phyloP scores from a whole-genome alignment of 1,284 basidiomycete genomes.

The Trichosporon faecale region DNA sequence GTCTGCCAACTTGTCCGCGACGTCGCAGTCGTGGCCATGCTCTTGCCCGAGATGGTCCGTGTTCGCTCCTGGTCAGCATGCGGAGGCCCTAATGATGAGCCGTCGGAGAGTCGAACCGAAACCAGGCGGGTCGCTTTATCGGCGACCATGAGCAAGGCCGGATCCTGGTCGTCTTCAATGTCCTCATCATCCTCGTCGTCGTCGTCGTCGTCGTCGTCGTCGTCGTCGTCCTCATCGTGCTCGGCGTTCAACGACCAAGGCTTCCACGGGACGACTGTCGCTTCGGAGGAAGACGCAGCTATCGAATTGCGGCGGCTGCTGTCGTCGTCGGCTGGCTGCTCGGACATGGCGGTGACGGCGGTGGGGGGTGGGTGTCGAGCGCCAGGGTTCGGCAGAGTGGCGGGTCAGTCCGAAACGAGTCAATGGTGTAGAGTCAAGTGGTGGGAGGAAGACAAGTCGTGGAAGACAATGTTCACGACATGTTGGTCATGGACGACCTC shows the following conservation, averaged over 20 bases:
- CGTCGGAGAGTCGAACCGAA: neutral
- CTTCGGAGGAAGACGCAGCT: neutral
- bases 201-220: too few species aligned
- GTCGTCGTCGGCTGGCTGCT: neutral
- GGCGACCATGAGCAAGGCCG: neutral
- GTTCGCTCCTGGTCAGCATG: neutral
- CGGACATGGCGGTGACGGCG: conserved; percentile 1
- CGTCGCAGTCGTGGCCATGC: neutral
- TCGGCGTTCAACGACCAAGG: neutral
- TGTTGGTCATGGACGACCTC: neutral
- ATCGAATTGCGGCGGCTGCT: neutral
- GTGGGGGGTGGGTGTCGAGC: neutral
- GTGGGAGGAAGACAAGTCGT: neutral
- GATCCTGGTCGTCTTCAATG: neutral
- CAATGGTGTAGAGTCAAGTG: neutral
- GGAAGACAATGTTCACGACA: neutral
- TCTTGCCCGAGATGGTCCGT: conserved; percentile 1
- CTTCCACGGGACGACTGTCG: neutral
- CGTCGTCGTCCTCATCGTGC: neutral
- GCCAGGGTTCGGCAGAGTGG: neutral
- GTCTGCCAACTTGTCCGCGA: conserved; percentile 3
- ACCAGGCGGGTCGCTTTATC: neutral
- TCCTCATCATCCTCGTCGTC: too few species aligned
- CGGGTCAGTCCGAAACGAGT: neutral
- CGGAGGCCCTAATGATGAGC: neutral